Evolutionary conservation across 2,329 filamentous ascomycete species (phyloP), one percentile per base, ranked within the genome.

Genomic region (Rhynchosporium agropyri): DNA sequence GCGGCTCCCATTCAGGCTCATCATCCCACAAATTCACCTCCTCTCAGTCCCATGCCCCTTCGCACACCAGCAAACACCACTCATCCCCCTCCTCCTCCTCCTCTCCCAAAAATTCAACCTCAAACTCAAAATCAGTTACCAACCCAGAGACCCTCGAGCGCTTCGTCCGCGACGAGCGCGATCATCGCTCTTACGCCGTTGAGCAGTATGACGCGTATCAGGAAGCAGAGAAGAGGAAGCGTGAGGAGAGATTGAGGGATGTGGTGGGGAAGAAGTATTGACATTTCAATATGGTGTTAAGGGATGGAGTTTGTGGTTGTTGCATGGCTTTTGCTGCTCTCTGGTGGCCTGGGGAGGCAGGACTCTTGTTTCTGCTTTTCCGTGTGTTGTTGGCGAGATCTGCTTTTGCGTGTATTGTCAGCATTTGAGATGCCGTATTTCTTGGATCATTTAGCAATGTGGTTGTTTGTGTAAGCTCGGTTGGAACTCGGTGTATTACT

Each of bases 31-130:
- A 29, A 15, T 51, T 57, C 28, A 48, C 33, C n/a, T 29, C 31
- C 15, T 42, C 54, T 42, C 31, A 50, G n/a, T 53, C 36, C 15
- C 40, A 61, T 20, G 1, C 20, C 20, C 20, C 1, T 20, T 20
- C 20, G 20, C 20, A 1, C 20, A 20, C 20, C 20, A 20, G 20
- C 79, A 3, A 80, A 79, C 0, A 53, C 13, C 28, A 38, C n/a
- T 38, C 51, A 20, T 43, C 55, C 20, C n/a, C 20, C 33, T 46
- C 46, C 33, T 46, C 46, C 20, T 20, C 20, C 20, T 20, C 20
- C 20, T 20, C 20, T 12, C 15, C 51, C 13, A 49, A 43, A 10
- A 28, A 50, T 9, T 36, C 33, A 36, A 36, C 5, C 5, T 36
- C 33, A 36, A 36, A 36, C 9, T 36, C 33, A 8, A 42, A 42